phyloP scores from a whole-genome alignment of 2,329 filamentous ascomycete genomes.

The Emericellopsis cladophorae region DNA sequence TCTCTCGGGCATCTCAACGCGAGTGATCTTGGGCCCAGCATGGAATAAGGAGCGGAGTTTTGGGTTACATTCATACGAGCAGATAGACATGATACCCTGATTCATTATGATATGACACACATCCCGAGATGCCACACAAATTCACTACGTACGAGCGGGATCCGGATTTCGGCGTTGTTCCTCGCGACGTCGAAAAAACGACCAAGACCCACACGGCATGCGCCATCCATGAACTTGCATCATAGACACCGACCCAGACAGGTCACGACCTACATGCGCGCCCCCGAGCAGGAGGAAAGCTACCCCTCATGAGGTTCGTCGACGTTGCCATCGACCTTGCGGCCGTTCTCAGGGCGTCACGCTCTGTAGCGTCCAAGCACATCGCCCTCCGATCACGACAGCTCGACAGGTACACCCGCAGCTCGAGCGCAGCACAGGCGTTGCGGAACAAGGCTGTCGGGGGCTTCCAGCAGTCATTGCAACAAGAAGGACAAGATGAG shows the following conservation, averaged over 20 bases:
- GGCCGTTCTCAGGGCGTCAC: conserved; percentile 56
- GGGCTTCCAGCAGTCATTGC: conserved; percentile 1
- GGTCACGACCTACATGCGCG: not conserved
- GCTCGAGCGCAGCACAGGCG: conserved; percentile 27
- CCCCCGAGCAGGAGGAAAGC: conserved; percentile 7
- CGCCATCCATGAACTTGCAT: not conserved
- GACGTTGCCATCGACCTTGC: conserved; percentile 57
- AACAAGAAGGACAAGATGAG: not conserved
- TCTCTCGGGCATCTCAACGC: conserved; percentile 11
- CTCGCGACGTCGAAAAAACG: too few species aligned
- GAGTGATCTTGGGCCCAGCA: not conserved
- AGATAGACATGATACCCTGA: not conserved
- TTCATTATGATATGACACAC: too few species aligned
- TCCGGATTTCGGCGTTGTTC: too few species aligned
- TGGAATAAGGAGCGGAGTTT: too few species aligned
- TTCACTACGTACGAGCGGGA: too few species aligned
- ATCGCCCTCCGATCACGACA: conserved; percentile 42
- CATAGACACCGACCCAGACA: not conserved
- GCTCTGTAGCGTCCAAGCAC: conserved; percentile 53
- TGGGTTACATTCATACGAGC: not conserved
- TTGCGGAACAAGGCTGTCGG: conserved; percentile 14
- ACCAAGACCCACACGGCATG: too few species aligned
- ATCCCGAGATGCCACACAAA: too few species aligned
- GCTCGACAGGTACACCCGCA: conserved; percentile 34
- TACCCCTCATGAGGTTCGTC: conserved; percentile 42